A percentile compares a stretch with the other conserved stretches of the same genome.
These are phyloP conservation scores for Phialemoniopsis sp. DNA, from an alignment of 2,329 filamentous ascomycete genomes.

Conservation along the genomic window DNA sequence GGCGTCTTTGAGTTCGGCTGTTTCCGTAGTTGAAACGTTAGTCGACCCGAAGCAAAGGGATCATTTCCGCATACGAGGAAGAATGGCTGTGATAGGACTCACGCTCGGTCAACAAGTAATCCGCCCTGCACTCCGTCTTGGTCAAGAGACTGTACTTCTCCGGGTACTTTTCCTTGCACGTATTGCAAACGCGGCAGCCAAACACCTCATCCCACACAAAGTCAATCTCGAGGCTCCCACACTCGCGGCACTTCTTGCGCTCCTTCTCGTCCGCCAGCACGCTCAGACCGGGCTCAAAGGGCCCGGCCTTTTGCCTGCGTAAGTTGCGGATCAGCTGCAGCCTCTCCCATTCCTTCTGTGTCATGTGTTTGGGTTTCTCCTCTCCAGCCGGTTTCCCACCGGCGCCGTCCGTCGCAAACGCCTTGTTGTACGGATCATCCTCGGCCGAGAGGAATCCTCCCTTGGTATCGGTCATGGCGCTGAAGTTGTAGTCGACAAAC, in stretches of 20 bases:
- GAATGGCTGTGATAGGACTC: constrained; percentile 27
- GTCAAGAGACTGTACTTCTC: constrained; percentile 95
- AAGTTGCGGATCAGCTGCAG: constrained; percentile 71
- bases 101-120: constrained; percentile 93
- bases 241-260: constrained; percentile 79
- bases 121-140: constrained; percentile 93
- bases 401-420: constrained; percentile 49
- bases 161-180: constrained; percentile 83
- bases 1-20: constrained; percentile 84
- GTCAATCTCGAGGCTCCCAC: constrained; percentile 80
- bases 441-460: constrained; percentile 89
- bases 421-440: constrained; percentile 87
- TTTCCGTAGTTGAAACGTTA: constrained; percentile 1
- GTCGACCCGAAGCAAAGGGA: not conserved
- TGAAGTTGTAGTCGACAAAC: constrained; percentile 97
- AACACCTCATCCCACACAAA: constrained; percentile 93
- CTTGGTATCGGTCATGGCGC: constrained; percentile 96
- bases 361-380: constrained; percentile 82
- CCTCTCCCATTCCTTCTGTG: constrained; percentile 84
- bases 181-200: constrained; percentile 66
- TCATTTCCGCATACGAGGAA: too few relatives aligned
- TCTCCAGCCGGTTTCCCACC: constrained; percentile 38
- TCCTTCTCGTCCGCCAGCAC: constrained; percentile 59
- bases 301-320: constrained; percentile 69
- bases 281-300: constrained; percentile 86